Base-by-base conservation (phyloP, 371 early-diverging fungal genomes). In the Paraphysoderma sedebokerense region DNA sequence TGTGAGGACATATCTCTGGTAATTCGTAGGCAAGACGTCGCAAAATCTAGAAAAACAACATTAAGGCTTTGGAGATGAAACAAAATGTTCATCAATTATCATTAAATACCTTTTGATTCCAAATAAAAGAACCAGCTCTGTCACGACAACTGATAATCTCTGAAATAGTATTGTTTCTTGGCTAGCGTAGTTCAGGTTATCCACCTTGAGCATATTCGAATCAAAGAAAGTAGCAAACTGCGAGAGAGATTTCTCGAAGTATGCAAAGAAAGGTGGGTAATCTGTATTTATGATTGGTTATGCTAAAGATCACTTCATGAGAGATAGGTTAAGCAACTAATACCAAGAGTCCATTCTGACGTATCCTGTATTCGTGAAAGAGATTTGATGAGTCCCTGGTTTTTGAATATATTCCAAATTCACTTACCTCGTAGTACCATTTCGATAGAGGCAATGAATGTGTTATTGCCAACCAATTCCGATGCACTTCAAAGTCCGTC, bases 401-500 rank as follows among this genome's bases (percentile, higher is more conserved):
- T 22, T 13, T n/a, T 26, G 9, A 19, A 12, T 15, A 42, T 23
- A 6, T 27, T 34, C 33, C 20, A 20, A 15, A 32, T 49, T 38
- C n/a, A 9, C 27, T 11, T 66, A 83, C 84, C 65, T 92, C 92
- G 54, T 64, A 68, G 56, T 96, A 96, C 97, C 97, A 96, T 49
- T 77, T 44, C 11, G 62, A 57, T 23, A 88, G 58, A 2, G 93
- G 88, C 20, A 89, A 64, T 40, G 75, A 74, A 51, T 79, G 66
- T 5, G 97, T 96, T 48, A 96, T 84, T 30, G 93, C 93, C 23
- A 96, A 72, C 97, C 97, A 96, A 64, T 96, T 92, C 47, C 97
- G 75, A 66, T 96, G 97, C 4, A 96, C 97, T 61, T 96, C 97
- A 72, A 96, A 96, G 68, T 96, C 97, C 13, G 97, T 96, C 29